A percentile compares a stretch with the other conserved stretches of the same genome.
These are phyloP conservation scores for Chaetomiaceae sp. DNA, from an alignment of 2,329 filamentous ascomycete species.

Conservation along the genomic window DNA sequence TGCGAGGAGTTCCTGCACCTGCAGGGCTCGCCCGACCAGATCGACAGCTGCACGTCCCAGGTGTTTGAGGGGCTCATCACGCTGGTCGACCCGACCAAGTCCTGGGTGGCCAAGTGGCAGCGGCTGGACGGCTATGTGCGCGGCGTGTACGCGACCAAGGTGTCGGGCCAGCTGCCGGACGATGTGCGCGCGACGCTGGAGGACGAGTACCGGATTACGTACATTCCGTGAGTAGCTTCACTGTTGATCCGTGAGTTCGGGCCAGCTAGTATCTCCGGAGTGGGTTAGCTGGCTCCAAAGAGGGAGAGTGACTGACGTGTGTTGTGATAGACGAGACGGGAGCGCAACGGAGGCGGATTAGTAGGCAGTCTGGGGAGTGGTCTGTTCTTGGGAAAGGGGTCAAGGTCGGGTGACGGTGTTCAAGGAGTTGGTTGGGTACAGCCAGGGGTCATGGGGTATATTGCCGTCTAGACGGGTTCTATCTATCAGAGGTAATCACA, in stretches of 20 bases:
- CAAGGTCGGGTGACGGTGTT: slow-evolving; percentile 15
- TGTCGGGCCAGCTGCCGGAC: slow-evolving; percentile 71
- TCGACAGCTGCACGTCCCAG: slow-evolving; percentile 89
- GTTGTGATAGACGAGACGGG: slow-evolving; percentile 44
- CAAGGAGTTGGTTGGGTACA: slow-evolving; percentile 12
- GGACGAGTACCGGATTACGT: slow-evolving; percentile 57
- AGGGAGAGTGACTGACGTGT: slow-evolving; percentile 4
- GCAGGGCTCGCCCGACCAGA: slow-evolving; percentile 67
- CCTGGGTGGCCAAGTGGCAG: slow-evolving; percentile 98
- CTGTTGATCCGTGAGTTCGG: slow-evolving; percentile 26
- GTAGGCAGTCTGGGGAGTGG: not conserved
- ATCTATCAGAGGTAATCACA: slow-evolving; percentile 8
- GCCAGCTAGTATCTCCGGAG: too few species aligned
- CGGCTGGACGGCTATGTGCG: slow-evolving; percentile 80
- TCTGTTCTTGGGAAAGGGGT: not conserved
- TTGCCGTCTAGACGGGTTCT: not conserved
- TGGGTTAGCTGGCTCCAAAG: too few species aligned
- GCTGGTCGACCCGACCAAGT: slow-evolving; percentile 71
- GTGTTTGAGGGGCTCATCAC: slow-evolving; percentile 92
- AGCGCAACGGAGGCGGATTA: slow-evolving; percentile 46
- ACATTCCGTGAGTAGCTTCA: slow-evolving; percentile 54
- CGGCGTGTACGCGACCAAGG: slow-evolving; percentile 91
- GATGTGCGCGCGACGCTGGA: slow-evolving; percentile 56
- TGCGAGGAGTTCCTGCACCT: slow-evolving; percentile 91
- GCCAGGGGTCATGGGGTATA: slow-evolving; percentile 1